phyloP scores from a whole-genome alignment of 371 early-diverging fungal genomes.

The Circinella minor region DNA sequence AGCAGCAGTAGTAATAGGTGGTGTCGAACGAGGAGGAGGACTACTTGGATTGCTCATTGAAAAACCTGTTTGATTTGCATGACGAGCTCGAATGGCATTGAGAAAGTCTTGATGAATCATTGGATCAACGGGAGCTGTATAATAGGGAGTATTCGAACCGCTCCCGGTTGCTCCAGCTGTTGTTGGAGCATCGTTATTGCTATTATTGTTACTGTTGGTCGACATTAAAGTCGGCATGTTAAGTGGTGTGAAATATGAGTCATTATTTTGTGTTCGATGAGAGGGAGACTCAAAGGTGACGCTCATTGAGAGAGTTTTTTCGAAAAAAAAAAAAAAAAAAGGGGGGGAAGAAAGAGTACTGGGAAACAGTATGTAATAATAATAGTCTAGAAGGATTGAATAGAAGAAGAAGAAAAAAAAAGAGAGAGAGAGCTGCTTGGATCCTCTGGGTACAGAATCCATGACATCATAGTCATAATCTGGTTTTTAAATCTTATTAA shows the following conservation, averaged over 20 bases:
- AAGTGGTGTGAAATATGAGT: constrained; percentile 50
- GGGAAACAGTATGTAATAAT: not conserved
- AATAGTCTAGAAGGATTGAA: not conserved
- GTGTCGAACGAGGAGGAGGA: not conserved
- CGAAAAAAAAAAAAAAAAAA: constrained; percentile 4
- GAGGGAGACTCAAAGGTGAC: constrained; percentile 48
- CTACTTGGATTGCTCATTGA: constrained; percentile 18
- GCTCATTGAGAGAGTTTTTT: constrained; percentile 30
- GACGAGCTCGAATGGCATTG: constrained; percentile 53
- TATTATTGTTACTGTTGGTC: not conserved
- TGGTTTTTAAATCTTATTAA: too few relatives aligned
- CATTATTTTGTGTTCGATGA: constrained; percentile 31
- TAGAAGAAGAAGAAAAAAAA: too few relatives aligned
- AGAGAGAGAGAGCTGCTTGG: too few relatives aligned
- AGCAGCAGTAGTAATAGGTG: not conserved
- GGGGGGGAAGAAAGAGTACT: too few relatives aligned
- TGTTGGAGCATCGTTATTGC: constrained; percentile 4
- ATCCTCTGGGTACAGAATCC: too few relatives aligned
- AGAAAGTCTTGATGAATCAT: constrained; percentile 51
- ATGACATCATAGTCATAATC: too few relatives aligned
- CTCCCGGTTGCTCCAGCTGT: not conserved
- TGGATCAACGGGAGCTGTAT: constrained; percentile 53
- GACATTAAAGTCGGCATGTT: constrained; percentile 34
- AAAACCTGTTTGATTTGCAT: constrained; percentile 42
- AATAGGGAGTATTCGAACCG: constrained; percentile 46